Conservation (phyloP, 257 asterid genomes). For the Solanum paucissectum region DNA sequence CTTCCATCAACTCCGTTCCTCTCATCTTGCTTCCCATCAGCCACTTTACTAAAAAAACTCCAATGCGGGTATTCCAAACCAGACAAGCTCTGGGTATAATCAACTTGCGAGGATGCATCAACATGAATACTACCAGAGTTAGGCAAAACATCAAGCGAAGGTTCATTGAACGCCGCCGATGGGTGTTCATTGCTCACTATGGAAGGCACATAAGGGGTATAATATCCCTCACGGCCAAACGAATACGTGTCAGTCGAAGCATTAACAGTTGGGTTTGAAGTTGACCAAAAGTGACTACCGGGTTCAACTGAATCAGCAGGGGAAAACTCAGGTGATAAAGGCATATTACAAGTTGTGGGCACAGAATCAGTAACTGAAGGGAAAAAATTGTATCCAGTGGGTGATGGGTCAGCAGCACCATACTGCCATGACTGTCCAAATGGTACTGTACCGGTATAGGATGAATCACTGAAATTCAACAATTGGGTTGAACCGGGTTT, state of each 20-base stretch:
- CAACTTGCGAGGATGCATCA: constrained; percentile 33
- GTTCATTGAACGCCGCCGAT: constrained; percentile 18
- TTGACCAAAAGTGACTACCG: constrained; percentile 32
- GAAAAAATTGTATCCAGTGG: constrained; percentile 18
- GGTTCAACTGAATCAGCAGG: constrained; percentile 22
- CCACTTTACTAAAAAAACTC: constrained; percentile 35
- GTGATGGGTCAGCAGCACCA: constrained; percentile 29
- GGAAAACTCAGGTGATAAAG: constrained; percentile 18
- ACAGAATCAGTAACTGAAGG: constrained; percentile 25
- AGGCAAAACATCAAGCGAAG: constrained; percentile 23
- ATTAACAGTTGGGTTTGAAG: constrained; percentile 14
- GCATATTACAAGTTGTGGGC: constrained; percentile 19
- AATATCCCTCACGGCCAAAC: constrained; percentile 43
- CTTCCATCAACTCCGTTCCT: constrained; percentile 22
- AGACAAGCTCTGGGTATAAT: constrained; percentile 41
- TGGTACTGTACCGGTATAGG: constrained; percentile 19
- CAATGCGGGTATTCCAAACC: constrained; percentile 48
- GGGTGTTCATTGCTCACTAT: constrained; percentile 23
- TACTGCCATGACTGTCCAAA: constrained; percentile 48
- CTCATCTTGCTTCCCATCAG: constrained; percentile 38
- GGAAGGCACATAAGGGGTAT: constrained; percentile 31
- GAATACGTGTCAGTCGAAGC: constrained; percentile 8
- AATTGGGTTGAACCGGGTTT: constrained; percentile 37
- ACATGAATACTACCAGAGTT: constrained; percentile 20
- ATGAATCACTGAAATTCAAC: constrained; percentile 31